Percentiles rank a stretch among this genome's conserved stretches.
These are phyloP conservation scores for Blastobotrys mokoenaii DNA, from an alignment of 805 yeast species.

Conservation along the genomic window DNA sequence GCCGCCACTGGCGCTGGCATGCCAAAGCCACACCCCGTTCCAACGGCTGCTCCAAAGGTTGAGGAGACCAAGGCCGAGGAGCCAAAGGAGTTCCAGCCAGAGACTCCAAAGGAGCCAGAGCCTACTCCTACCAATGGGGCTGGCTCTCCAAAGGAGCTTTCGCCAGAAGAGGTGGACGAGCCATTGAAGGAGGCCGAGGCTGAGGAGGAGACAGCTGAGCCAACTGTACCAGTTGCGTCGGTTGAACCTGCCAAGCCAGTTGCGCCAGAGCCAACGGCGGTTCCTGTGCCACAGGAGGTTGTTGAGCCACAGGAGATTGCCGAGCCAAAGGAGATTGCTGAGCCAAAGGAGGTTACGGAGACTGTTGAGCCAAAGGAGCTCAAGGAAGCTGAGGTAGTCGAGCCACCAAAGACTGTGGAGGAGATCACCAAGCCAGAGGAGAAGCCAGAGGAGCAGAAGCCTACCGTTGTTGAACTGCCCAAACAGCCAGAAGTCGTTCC, in stretches of 20 bases:
- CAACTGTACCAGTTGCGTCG: background rate
- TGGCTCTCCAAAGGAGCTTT: background rate
- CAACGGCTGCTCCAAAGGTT: background rate
- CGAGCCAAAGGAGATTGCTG: slow-evolving; percentile 5
- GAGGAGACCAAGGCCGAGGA: slow-evolving; percentile 2
- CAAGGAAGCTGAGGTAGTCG: background rate
- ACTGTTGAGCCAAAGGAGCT: slow-evolving; percentile 1
- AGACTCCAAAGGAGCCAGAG: slow-evolving; percentile 4
- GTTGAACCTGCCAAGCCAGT: background rate
- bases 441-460: background rate
- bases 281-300: background rate
- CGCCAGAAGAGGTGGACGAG: slow-evolving; percentile 2
- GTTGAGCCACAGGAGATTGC: slow-evolving; percentile 2
- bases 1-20: slow-evolving; percentile 1
- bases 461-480: background rate
- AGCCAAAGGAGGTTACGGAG: slow-evolving; percentile 5
- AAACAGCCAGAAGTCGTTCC: background rate
- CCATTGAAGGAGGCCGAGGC: slow-evolving; percentile 3
- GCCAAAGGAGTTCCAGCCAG: background rate
- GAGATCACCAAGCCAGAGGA: background rate
- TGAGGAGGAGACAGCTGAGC: slow-evolving; percentile 4
- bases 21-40: background rate
- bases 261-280: background rate
- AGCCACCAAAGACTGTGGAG: background rate
- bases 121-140: background rate